Base-by-base conservation (phyloP, 371 early-diverging fungal species). In the Apophysomyces variabilis region DNA sequence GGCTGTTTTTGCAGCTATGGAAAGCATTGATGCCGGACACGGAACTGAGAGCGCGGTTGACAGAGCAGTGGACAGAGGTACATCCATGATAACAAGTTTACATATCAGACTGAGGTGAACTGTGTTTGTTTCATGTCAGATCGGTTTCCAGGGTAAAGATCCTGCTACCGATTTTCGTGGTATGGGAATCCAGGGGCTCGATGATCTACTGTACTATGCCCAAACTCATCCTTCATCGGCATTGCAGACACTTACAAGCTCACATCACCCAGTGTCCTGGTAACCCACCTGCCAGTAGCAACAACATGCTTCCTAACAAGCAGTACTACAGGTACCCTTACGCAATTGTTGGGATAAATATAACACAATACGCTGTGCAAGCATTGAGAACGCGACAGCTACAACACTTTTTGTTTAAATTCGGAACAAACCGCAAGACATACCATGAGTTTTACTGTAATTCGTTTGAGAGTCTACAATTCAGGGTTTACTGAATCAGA, bases 81-180 rank as follows among this genome's bases (percentile, higher is more conserved):
- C 18, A 7, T 16, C 7, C n/a, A 35, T 7, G 13, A 41, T 11
- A 13, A 41, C 11, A 41, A 0, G 14, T 12, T 47, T 16, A 38
- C 8, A 45, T 21, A 6, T 16, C 21, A 16, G 18, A 12, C 32
- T n/a, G 26, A 12, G 7, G 11, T 12, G 43, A 21, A 7, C n/a
- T 0, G 21, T n/a, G 54, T 26, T 21, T 3, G 21, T 8, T 50
- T 7, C 32, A 26, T 26, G 3, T 26, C 60, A 82, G 81, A 84
- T 93, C 70, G 92, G 90, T 0, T 95, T 95, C 67, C 95, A 95
- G 67, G 94, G 93, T 41, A 77, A 74, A 18, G 93, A 93, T 72
- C 95, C 94, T 1, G 91, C 95, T 8, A 93, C 93, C 0, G 95
- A 95, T 78, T 95, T 95, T 65, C 83, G 95, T 37, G 92, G 93